Conservation (phyloP, 441 rosid species). For the Capsella rubella region DNA sequence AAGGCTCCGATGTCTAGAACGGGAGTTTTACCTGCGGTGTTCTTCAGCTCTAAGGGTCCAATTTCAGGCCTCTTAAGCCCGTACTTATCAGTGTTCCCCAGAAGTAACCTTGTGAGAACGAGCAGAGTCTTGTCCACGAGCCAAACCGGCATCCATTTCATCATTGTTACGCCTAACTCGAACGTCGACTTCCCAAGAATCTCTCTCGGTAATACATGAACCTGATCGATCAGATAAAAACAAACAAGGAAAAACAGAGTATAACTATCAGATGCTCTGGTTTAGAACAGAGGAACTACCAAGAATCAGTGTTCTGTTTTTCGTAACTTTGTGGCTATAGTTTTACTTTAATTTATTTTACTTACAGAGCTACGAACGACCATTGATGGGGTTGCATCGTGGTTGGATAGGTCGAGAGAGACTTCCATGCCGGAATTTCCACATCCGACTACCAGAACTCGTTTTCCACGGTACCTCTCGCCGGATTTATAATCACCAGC, state of each 20-base stretch:
- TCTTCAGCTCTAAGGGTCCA: conserved; percentile 76
- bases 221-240: conserved; percentile 49
- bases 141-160: conserved; percentile 74
- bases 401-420: conserved; percentile 78
- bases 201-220: conserved; percentile 85
- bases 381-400: conserved; percentile 73
- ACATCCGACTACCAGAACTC: conserved; percentile 85
- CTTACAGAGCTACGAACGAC: conserved; percentile 87
- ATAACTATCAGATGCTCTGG: background rate
- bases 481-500: conserved; percentile 85
- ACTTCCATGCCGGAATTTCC: conserved; percentile 97
- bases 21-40: conserved; percentile 72
- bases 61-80: conserved; percentile 64
- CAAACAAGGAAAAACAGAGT: background rate
- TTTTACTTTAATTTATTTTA: background rate
- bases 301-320: conserved; percentile 24
- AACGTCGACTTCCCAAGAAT: conserved; percentile 75
- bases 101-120: conserved; percentile 52
- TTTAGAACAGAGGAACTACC: background rate
- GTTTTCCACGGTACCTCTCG: conserved; percentile 59
- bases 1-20: conserved; percentile 82
- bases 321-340: background rate
- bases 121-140: conserved; percentile 68
- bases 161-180: conserved; percentile 56
- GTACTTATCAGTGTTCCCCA: conserved; percentile 62